Percentiles rank a stretch among this genome's conserved stretches.
Evolutionary conservation across 768 basidiomycete genomes (phyloP).

Genomic region (Suillus brevipes): DNA sequence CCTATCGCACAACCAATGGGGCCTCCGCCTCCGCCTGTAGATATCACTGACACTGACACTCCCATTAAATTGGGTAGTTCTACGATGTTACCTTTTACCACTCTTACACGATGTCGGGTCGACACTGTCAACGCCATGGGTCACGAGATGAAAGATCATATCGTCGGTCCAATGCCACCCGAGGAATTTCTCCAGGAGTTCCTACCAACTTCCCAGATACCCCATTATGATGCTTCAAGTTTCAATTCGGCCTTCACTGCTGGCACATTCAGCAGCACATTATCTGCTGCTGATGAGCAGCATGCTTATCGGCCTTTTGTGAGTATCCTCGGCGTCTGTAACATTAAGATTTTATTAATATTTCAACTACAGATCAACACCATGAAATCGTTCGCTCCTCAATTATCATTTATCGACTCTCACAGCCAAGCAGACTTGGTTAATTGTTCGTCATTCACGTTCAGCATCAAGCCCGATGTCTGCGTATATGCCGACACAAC

Average conservation of each 20-base stretch:
- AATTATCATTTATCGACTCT: slow-evolving; percentile 1
- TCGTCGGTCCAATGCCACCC: slow-evolving; percentile 10
- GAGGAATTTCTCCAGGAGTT: not conserved
- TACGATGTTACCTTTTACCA: slow-evolving; percentile 1
- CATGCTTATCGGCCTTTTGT: slow-evolving; percentile 6
- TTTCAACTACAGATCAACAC: not conserved
- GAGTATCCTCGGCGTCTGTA: not conserved
- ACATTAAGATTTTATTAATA: not conserved
- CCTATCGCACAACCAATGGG: too few species aligned
- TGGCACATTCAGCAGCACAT: not conserved
- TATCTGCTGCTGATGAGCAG: not conserved
- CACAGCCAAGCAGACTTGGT: not conserved
- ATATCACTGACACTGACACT: too few species aligned
- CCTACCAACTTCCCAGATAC: not conserved
- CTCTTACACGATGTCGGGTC: not conserved
- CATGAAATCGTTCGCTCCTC: slow-evolving; percentile 4
- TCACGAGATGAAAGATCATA: not conserved
- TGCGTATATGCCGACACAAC: slow-evolving; percentile 4
- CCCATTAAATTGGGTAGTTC: not conserved
- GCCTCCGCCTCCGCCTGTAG: too few species aligned
- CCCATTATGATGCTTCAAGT: not conserved
- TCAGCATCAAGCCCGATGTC: slow-evolving; percentile 13
- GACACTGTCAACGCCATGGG: slow-evolving; percentile 2
- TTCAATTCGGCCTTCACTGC: not conserved
- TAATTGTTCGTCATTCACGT: not conserved